Percentiles rank a stretch among this genome's conserved stretches.
Evolutionary conservation across 345 rosid genomes (phyloP).

Genomic region (Garcia nutans): DNA sequence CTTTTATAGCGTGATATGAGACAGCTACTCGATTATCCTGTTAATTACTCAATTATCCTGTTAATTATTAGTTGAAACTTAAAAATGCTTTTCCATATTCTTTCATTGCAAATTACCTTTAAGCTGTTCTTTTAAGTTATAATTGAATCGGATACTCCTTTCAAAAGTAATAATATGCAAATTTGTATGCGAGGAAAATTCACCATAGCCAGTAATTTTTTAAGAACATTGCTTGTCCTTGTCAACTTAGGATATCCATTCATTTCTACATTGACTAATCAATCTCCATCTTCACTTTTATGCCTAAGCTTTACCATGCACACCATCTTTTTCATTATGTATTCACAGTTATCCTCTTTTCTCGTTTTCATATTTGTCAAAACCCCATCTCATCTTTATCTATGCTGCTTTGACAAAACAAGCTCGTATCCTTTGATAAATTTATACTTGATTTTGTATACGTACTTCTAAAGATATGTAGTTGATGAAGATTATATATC

Average conservation of each 20-base stretch:
- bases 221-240: slow-evolving; percentile 13
- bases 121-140: slow-evolving; percentile 1
- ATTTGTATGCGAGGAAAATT: slow-evolving; percentile 6
- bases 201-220: slow-evolving; percentile 14
- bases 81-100: no score
- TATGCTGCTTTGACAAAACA: slow-evolving; percentile 11
- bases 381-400: slow-evolving; percentile 18
- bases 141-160: slow-evolving; percentile 2
- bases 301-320: slow-evolving; percentile 51
- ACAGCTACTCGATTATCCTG: not conserved
- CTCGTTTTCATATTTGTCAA: not conserved
- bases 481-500: not conserved
- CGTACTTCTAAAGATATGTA: not conserved
- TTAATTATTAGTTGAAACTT: not conserved
- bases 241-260: slow-evolving; percentile 36
- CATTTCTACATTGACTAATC: slow-evolving; percentile 41
- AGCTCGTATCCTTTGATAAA: not conserved
- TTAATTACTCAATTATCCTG: not conserved
- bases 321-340: slow-evolving; percentile 19
- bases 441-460: not conserved
- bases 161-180: not conserved
- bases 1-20: not conserved
- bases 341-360: not conserved
- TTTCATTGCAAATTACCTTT: not conserved
- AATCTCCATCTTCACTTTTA: slow-evolving; percentile 22